Evolutionary conservation across 1,284 basidiomycete genomes (phyloP).

Genomic region (Dichomitus squalens): DNA sequence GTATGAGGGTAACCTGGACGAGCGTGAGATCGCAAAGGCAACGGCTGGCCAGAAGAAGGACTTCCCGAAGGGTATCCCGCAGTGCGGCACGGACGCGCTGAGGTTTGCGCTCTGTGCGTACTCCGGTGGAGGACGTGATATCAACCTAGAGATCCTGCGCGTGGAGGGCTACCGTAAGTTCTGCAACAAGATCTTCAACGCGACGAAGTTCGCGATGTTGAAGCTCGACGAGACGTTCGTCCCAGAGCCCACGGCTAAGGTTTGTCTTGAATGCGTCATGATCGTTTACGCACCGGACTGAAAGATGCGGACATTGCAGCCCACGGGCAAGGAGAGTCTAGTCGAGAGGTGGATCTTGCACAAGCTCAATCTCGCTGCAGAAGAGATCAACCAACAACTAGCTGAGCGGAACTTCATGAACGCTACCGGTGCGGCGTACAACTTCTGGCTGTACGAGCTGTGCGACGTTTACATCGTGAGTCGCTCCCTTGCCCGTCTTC

Average conservation of each 20-base stretch:
- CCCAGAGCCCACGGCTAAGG: constrained; percentile 72
- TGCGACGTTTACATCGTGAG: constrained; percentile 96
- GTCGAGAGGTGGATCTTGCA: constrained; percentile 97
- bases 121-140: constrained; percentile 89
- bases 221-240: constrained; percentile 86
- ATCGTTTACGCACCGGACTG: not conserved
- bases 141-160: constrained; percentile 93
- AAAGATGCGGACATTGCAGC: constrained; percentile 44
- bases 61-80: constrained; percentile 98
- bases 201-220: constrained; percentile 97
- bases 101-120: constrained; percentile 96
- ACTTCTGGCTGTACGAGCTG: constrained; percentile 98
- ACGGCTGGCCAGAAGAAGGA: constrained; percentile 98
- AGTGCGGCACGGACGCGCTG: constrained; percentile 97
- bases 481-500: not conserved
- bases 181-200: constrained; percentile 99
- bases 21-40: constrained; percentile 92
- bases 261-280: constrained; percentile 28
- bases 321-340: constrained; percentile 86
- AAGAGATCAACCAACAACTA: constrained; percentile 78
- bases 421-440: constrained; percentile 85
- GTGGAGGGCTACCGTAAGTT: constrained; percentile 99
- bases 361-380: constrained; percentile 85
- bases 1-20: constrained; percentile 90
- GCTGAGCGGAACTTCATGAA: constrained; percentile 90